Conservation (phyloP, 306 rosid genomes). For the Vigna mungo region DNA sequence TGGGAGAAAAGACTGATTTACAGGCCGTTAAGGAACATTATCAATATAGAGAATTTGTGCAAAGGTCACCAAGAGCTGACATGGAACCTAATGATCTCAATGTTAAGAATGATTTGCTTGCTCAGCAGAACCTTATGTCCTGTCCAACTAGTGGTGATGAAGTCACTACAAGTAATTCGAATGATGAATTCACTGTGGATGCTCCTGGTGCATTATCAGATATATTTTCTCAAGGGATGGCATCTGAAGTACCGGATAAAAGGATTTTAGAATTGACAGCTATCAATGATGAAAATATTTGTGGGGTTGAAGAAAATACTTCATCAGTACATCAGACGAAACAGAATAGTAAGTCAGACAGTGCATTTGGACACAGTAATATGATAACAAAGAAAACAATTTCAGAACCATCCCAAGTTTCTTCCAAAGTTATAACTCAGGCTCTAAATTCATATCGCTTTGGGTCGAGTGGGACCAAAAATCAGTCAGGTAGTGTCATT, state of each 20-base stretch:
- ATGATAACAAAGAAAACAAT: constrained; percentile 47
- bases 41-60: constrained; percentile 46
- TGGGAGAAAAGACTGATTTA: constrained; percentile 48
- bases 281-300: constrained; percentile 47
- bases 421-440: constrained; percentile 51
- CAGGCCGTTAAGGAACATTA: constrained; percentile 48
- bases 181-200: constrained; percentile 57
- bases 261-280: constrained; percentile 42
- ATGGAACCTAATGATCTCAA: constrained; percentile 52
- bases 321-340: constrained; percentile 44
- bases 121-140: constrained; percentile 46
- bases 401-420: constrained; percentile 54
- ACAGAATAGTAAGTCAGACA: constrained; percentile 44
- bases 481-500: constrained; percentile 50
- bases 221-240: constrained; percentile 54
- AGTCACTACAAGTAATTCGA: constrained; percentile 49
- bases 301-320: constrained; percentile 52
- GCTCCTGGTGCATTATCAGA: constrained; percentile 48
- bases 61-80: constrained; percentile 48
- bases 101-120: constrained; percentile 54
- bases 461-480: constrained; percentile 56
- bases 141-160: constrained; percentile 46
- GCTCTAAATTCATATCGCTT: constrained; percentile 40
- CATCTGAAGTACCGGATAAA: constrained; percentile 49
- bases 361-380: constrained; percentile 46